Percentiles rank a stretch among this genome's conserved stretches.
phyloP scores from a whole-genome alignment of 495 filamentous ascomycete species.

The Penicillium canescens region DNA sequence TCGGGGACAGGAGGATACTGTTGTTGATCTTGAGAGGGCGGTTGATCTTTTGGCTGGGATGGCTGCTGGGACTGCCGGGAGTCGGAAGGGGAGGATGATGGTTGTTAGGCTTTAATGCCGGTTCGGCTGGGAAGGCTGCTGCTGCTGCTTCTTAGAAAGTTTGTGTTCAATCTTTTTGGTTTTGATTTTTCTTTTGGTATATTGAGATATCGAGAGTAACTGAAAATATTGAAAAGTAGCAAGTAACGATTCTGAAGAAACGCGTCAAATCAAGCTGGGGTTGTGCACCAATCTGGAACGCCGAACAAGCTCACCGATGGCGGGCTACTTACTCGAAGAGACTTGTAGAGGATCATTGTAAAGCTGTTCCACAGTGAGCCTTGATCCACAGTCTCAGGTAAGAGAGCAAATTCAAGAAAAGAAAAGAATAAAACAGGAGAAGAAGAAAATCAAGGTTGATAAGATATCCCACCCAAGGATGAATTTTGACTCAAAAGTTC shows the following conservation, averaged over 20 bases:
- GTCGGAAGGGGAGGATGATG: constrained; percentile 31
- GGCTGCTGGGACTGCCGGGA: constrained; percentile 27
- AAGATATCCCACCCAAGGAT: constrained; percentile 31
- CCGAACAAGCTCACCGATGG: background rate
- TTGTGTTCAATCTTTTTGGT: background rate
- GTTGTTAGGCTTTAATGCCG: constrained; percentile 22
- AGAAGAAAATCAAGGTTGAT: constrained; percentile 9
- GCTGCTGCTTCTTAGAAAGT: background rate
- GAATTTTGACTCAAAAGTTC: constrained; percentile 27
- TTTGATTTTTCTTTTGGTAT: background rate
- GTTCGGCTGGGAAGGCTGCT: too few relatives aligned
- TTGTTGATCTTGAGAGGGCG: constrained; percentile 33
- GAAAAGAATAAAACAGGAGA: constrained; percentile 16
- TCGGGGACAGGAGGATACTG: constrained; percentile 31
- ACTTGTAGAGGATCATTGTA: background rate
- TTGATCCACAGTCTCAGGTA: background rate
- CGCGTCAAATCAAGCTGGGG: background rate
- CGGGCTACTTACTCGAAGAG: background rate
- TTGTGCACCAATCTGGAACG: constrained; percentile 2
- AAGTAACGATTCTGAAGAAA: background rate
- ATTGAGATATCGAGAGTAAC: background rate
- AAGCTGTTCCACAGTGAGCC: too few relatives aligned
- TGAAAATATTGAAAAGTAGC: background rate
- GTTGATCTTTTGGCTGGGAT: constrained; percentile 29
- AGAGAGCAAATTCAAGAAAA: constrained; percentile 7